phyloP scores from a whole-genome alignment of 177 flowering plant species.

The Tripterygium wilfordii region DNA sequence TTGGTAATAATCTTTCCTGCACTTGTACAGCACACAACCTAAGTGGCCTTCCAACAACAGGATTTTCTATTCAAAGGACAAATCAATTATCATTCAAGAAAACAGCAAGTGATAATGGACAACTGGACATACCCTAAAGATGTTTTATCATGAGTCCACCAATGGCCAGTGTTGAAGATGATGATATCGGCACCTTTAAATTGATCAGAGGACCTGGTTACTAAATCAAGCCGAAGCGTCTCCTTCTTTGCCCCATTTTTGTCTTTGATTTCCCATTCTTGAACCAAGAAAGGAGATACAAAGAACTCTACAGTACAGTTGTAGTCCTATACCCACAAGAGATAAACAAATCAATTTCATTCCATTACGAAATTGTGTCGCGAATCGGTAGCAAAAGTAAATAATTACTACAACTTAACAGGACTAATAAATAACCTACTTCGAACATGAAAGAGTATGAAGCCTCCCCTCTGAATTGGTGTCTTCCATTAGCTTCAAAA shows the following conservation, averaged over 20 bases:
- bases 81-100: too few species aligned
- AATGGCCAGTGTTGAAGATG: conserved; percentile 94
- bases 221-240: conserved; percentile 76
- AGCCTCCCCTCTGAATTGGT: conserved; percentile 54
- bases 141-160: conserved; percentile 99
- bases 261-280: conserved; percentile 67
- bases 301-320: conserved; percentile 80
- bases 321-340: conserved; percentile 52
- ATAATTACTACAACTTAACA: not conserved
- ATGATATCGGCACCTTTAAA: conserved; percentile 75
- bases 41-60: too few species aligned
- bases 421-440: conserved; percentile 25
- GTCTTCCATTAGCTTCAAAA: conserved; percentile 63
- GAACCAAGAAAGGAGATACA: conserved; percentile 88
- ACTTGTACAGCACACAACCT: too few species aligned
- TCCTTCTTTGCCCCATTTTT: conserved; percentile 68
- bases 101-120: too few species aligned
- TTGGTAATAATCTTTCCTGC: conserved; percentile 91
- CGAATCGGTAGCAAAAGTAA: not conserved
- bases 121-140: conserved; percentile 83
- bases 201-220: conserved; percentile 44
- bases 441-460: conserved; percentile 66
- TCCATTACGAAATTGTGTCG: not conserved
- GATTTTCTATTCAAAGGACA: too few species aligned
- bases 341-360: not conserved